Evolutionary conservation across 768 basidiomycete genomes (phyloP), one percentile per base, ranked within the genome.

Genomic region (Hysterangium stoloniferum): DNA sequence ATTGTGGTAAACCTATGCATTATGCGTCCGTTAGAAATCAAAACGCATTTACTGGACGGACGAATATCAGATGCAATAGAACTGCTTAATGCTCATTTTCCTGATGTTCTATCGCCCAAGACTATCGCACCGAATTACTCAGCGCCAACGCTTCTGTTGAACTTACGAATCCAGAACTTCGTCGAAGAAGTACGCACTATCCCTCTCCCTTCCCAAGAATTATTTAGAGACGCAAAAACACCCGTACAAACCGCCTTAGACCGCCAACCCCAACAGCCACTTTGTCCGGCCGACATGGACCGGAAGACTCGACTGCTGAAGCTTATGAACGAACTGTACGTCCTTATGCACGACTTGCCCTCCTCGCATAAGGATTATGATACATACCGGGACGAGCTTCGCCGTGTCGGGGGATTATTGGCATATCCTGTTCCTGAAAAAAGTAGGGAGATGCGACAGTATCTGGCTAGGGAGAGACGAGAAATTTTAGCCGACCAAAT

Each of bases 401-500:
- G 71, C 36, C 78, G 82, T 59, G 90, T 92, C 0, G 74, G 78
- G 15, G 84, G 84, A 0, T 66, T 97, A 27, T 71, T 97, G 37
- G 90, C 84, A n/a, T 96, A 95, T 65, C 76, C 74, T 32, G 73
- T 82, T 17, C 87, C 92, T 0, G 88, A 89, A 59, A 76, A 71
- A 32, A 89, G 89, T 0, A 35, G 27, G 28, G 37, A 41, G 32
- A 73, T 92, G 59, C 70, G 77, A 13, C 80, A 75, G 49, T 97
- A 94, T 65, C 65, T 96, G 54, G 75, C 76, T 32, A 82, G 84
- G 63, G 79, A 78, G 46, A 71, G 93, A 59, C 77, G 93, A 53
- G 84, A 87, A 56, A 79, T 77, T 4, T 77, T 96, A 19, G 92
- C 92, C 4, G 86, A 90, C 52, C 87, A 93, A 66, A 82, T 98